A percentile compares a stretch with the other conserved stretches of the same genome.
phyloP scores from a whole-genome alignment of 306 rosid species.

The Sesbania bispinosa region DNA sequence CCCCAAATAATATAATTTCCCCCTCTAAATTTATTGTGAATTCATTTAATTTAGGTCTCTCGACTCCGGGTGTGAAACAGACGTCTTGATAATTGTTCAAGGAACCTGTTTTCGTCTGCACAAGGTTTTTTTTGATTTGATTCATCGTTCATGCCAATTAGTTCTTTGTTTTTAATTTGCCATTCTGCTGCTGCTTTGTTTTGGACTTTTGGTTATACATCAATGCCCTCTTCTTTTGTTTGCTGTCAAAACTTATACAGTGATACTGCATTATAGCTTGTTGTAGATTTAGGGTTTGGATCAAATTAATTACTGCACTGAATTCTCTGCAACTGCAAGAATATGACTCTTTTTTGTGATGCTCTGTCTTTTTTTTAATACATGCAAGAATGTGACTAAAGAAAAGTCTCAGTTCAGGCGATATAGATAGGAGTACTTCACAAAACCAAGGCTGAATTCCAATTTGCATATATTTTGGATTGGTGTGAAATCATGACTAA shows the following conservation, averaged over 20 bases:
- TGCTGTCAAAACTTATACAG: not conserved
- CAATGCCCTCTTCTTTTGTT: not conserved
- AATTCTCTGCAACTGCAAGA: not conserved
- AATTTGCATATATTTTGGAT: not conserved
- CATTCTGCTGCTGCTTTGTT: not conserved
- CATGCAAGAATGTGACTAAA: not conserved
- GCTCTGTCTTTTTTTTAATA: not conserved
- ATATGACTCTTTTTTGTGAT: not conserved
- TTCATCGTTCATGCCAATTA: not conserved
- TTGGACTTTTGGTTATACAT: too few relatives aligned
- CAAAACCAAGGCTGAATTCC: not conserved
- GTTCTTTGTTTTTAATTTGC: not conserved
- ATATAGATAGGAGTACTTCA: too few relatives aligned
- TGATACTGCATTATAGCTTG: not conserved
- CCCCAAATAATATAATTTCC: too few relatives aligned
- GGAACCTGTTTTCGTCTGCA: conserved; percentile 78
- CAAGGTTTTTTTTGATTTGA: conserved; percentile 48
- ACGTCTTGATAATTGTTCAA: conserved; percentile 51
- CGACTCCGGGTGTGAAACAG: conserved; percentile 46
- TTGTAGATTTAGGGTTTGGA: not conserved
- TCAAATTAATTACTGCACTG: not conserved
- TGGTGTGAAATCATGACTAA: not conserved
- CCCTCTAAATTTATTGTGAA: not conserved
- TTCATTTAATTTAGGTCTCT: conserved; percentile 47
- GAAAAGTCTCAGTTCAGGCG: not conserved